Conservation (phyloP, 225 moss, liverwort and hornwort genomes). For the Physcomitrellopsis africana region DNA sequence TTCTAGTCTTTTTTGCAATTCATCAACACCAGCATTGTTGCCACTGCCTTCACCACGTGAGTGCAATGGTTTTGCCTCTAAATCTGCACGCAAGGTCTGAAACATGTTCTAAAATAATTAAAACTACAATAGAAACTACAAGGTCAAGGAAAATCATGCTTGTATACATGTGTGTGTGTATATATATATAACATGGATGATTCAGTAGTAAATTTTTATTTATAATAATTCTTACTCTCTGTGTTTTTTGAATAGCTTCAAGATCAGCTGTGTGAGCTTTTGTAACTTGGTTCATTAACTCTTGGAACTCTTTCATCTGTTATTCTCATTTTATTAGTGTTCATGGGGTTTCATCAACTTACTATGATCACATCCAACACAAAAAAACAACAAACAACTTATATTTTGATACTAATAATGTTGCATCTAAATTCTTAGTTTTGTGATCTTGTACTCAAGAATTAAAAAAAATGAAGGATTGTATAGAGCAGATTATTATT, state of each 20-base stretch:
- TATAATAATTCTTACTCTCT: slow-evolving; percentile 46
- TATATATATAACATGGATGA: too few relatives aligned
- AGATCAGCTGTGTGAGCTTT: slow-evolving; percentile 86
- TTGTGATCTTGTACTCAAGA: too few relatives aligned
- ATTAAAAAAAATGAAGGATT: too few relatives aligned
- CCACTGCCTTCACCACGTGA: slow-evolving; percentile 20
- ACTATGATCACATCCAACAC: too few relatives aligned
- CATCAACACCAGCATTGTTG: slow-evolving; percentile 15
- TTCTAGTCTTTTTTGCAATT: slow-evolving; percentile 55
- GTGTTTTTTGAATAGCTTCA: slow-evolving; percentile 83
- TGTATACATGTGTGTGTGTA: too few relatives aligned
- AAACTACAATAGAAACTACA: background rate
- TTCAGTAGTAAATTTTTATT: background rate
- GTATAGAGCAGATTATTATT: too few relatives aligned
- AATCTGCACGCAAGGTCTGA: slow-evolving; percentile 73
- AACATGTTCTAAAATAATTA: slow-evolving; percentile 28
- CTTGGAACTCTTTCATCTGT: slow-evolving; percentile 68
- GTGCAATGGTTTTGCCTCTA: slow-evolving; percentile 63
- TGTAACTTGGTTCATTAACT: slow-evolving; percentile 69
- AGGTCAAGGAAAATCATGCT: too few relatives aligned
- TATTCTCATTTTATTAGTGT: background rate
- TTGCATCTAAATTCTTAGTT: too few relatives aligned
- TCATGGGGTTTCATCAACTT: background rate
- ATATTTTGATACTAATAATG: too few relatives aligned
- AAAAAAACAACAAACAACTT: too few relatives aligned